A percentile compares a stretch with the other conserved stretches of the same genome.
These are phyloP conservation scores for Solanum pinnatisectum DNA, from an alignment of 257 asterid genomes.

Conservation along the genomic window DNA sequence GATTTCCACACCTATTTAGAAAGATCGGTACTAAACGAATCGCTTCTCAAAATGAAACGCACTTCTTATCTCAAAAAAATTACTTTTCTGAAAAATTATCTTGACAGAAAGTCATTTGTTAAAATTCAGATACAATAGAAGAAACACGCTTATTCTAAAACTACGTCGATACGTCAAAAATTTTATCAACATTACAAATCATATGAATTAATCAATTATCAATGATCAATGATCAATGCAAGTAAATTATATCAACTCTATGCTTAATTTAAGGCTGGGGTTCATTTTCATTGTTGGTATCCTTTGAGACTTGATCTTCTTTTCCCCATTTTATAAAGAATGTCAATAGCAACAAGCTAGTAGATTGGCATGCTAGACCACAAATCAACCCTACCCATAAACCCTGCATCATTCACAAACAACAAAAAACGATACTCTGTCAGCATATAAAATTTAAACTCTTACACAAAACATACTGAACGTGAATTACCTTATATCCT, in stretches of 20 bases:
- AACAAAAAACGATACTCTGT: neutral
- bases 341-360: conserved; percentile 48
- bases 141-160: neutral
- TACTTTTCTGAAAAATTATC: neutral
- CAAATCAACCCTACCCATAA: conserved; percentile 69
- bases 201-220: neutral
- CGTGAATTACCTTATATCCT: conserved; percentile 38
- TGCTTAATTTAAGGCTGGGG: neutral
- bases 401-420: conserved; percentile 30
- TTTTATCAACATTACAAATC: neutral
- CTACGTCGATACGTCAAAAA: neutral
- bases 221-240: neutral
- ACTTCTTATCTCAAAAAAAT: neutral
- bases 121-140: neutral
- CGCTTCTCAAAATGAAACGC: neutral
- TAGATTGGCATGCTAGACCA: conserved; percentile 46
- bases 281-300: neutral
- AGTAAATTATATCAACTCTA: neutral
- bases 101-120: neutral
- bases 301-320: conserved; percentile 21
- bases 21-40: neutral
- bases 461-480: neutral
- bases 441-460: neutral
- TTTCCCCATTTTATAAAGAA: conserved; percentile 47
- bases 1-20: neutral